Percentiles rank a stretch among this genome's conserved stretches.
Evolutionary conservation across 371 early-diverging fungal genomes (phyloP).

Genomic region (Chytridiales sp.): DNA sequence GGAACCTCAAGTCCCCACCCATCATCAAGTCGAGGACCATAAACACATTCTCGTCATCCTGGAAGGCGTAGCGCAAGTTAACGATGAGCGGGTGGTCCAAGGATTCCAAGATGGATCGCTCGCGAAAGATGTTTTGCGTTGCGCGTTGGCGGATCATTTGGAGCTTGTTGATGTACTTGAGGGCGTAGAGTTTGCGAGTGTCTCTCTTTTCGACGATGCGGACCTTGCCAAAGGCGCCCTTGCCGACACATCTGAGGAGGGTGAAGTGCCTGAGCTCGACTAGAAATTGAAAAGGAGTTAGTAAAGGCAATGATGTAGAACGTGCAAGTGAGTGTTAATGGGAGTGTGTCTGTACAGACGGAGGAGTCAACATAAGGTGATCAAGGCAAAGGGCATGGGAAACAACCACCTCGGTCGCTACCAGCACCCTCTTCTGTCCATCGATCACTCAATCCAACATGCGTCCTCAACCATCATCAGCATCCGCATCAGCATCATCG

Average conservation of each 20-base stretch:
- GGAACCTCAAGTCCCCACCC: conserved; percentile 87
- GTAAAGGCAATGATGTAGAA: too few species aligned
- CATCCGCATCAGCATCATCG: too few species aligned
- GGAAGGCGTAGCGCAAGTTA: conserved; percentile 80
- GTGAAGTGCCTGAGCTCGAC: conserved; percentile 37
- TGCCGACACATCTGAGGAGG: conserved; percentile 44
- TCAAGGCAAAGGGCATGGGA: too few species aligned
- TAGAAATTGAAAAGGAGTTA: too few species aligned
- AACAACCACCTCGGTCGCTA: too few species aligned
- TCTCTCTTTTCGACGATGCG: conserved; percentile 80
- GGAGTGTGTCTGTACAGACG: too few species aligned
- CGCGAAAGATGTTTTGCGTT: conserved; percentile 72
- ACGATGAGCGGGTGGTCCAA: conserved; percentile 76
- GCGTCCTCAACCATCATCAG: too few species aligned
- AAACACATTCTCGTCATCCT: conserved; percentile 78
- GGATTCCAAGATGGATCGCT: conserved; percentile 74
- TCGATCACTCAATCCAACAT: too few species aligned
- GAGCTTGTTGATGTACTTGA: conserved; percentile 81
- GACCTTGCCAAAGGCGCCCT: conserved; percentile 57
- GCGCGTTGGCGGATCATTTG: conserved; percentile 68
- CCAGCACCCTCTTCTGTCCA: too few species aligned
- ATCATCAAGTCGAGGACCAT: conserved; percentile 63
- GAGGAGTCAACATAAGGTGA: too few species aligned
- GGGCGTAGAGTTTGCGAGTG: conserved; percentile 66
- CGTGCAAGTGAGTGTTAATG: too few species aligned